phyloP scores from a whole-genome alignment of 805 yeast species.

The Wickerhamiella vanderwaltii region DNA sequence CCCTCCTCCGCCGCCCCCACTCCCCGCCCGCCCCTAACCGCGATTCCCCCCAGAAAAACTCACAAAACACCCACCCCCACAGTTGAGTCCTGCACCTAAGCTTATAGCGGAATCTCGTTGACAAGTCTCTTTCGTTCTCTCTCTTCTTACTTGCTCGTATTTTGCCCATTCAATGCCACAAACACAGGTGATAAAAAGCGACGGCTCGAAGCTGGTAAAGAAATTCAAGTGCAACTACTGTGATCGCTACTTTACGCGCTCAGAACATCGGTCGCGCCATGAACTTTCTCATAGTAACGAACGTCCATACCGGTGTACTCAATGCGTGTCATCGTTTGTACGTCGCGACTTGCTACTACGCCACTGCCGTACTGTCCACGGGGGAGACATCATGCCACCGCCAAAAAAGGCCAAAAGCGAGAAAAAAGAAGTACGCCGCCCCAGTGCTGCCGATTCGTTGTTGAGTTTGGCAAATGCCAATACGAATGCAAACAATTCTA shows the following conservation, averaged over 20 bases:
- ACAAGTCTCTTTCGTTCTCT: too few relatives aligned
- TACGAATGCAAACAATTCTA: not conserved
- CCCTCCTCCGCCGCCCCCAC: too few relatives aligned
- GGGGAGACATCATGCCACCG: constrained; percentile 1
- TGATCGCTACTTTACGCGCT: constrained; percentile 65
- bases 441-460: constrained; percentile 6
- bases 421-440: constrained; percentile 1
- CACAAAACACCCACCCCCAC: too few relatives aligned
- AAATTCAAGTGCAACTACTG: constrained; percentile 70
- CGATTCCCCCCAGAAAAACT: too few relatives aligned
- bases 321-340: constrained; percentile 62
- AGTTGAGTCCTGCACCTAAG: not conserved
- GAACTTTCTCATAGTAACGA: constrained; percentile 72
- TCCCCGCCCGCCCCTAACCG: too few relatives aligned
- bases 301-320: constrained; percentile 63
- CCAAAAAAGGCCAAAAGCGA: not conserved
- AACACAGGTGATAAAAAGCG: constrained; percentile 3
- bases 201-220: constrained; percentile 33
- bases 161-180: constrained; percentile 8
- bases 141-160: too few relatives aligned
- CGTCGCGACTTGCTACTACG: constrained; percentile 65
- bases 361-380: constrained; percentile 68
- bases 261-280: constrained; percentile 67
- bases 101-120: too few relatives aligned
- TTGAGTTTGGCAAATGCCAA: constrained; percentile 6